Conservation (phyloP, 2,329 filamentous ascomycete species). For the Chrysoporthe cubensis region DNA sequence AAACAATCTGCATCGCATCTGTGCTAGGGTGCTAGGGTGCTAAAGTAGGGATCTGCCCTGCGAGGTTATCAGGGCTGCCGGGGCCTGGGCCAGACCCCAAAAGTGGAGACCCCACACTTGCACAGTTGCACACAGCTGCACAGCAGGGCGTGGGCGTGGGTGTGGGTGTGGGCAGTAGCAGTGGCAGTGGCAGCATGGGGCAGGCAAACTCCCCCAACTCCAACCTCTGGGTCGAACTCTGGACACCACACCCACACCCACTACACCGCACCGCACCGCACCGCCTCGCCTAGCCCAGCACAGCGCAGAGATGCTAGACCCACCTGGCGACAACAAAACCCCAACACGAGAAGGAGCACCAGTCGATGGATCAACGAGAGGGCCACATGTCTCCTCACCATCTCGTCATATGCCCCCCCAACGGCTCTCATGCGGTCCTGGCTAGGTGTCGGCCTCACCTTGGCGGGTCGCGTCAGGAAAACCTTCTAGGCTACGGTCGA, state of each 20-base stretch:
- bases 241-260: not conserved
- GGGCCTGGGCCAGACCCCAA: slow-evolving; percentile 1
- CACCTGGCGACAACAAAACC: not conserved
- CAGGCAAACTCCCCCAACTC: not conserved
- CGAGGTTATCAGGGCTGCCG: not conserved
- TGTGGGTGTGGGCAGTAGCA: not conserved
- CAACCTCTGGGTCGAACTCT: not conserved
- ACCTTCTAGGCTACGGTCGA: not conserved
- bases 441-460: not conserved
- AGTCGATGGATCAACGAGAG: not conserved
- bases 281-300: not conserved
- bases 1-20: slow-evolving; percentile 11
- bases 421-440: not conserved
- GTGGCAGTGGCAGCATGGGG: not conserved
- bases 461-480: not conserved
- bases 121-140: not conserved
- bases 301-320: not conserved
- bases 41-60: slow-evolving; percentile 13
- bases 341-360: not conserved
- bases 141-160: not conserved
- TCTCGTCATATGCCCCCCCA: not conserved
- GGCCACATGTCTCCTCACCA: not conserved
- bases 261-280: not conserved
- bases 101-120: not conserved
- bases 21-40: not conserved